Percentiles rank a stretch among this genome's conserved stretches.
phyloP scores from a whole-genome alignment of 1,284 basidiomycete genomes.

The Cutaneotrichosporon mucoides region DNA sequence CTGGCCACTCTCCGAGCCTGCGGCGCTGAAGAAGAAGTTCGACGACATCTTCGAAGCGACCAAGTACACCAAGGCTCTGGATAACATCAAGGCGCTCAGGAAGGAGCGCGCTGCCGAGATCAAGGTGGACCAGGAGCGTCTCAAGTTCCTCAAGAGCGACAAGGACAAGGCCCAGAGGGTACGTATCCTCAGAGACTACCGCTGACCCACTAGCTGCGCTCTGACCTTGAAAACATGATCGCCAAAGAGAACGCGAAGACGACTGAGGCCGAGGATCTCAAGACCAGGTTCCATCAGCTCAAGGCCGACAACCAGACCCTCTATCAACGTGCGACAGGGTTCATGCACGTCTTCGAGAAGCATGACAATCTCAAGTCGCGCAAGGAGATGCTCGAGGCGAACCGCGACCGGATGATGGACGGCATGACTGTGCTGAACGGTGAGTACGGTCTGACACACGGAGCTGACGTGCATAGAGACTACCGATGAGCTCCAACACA shows the following conservation, averaged over 20 bases:
- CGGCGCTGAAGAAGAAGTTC: slow-evolving; percentile 93
- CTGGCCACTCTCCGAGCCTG: slow-evolving; percentile 92
- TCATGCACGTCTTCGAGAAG: slow-evolving; percentile 74
- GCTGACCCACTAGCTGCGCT: slow-evolving; percentile 27
- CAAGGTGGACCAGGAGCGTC: slow-evolving; percentile 86
- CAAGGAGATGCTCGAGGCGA: slow-evolving; percentile 62
- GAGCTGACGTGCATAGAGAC: slow-evolving; percentile 56
- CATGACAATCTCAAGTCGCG: slow-evolving; percentile 65
- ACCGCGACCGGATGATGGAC: slow-evolving; percentile 59
- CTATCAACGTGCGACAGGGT: slow-evolving; percentile 76
- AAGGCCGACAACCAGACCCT: slow-evolving; percentile 74
- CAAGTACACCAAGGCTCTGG: slow-evolving; percentile 95
- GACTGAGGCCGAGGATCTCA: slow-evolving; percentile 66
- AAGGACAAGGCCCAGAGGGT: slow-evolving; percentile 76
- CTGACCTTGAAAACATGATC: slow-evolving; percentile 56
- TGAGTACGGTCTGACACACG: too few relatives aligned
- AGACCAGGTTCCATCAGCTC: slow-evolving; percentile 63
- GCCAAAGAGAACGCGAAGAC: slow-evolving; percentile 67
- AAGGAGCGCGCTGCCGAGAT: slow-evolving; percentile 88
- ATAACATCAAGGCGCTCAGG: slow-evolving; percentile 80
- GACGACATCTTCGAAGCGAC: slow-evolving; percentile 99
- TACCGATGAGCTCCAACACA: slow-evolving; percentile 68
- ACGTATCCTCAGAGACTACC: background rate
- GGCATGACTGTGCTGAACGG: slow-evolving; percentile 65
- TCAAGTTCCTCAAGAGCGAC: slow-evolving; percentile 74